Evolutionary conservation across 306 rosid genomes (phyloP).

Genomic region (Argentina anserina): DNA sequence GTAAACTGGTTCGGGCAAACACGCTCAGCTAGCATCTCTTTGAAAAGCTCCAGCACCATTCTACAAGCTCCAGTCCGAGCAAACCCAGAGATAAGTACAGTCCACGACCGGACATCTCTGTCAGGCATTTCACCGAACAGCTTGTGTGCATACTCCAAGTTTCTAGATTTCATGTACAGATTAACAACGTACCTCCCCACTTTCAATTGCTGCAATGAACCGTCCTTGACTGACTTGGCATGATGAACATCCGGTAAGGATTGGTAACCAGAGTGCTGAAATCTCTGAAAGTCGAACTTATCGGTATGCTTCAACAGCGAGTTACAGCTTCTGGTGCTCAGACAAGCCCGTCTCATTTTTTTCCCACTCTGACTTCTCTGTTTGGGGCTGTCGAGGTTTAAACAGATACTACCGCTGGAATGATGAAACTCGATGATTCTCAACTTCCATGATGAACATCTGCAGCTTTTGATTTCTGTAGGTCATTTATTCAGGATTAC

Average conservation of each 20-base stretch:
- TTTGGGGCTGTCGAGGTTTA: background rate
- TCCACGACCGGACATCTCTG: constrained; percentile 60
- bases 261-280: constrained; percentile 30
- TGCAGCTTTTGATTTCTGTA: background rate
- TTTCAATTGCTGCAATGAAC: constrained; percentile 35
- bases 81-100: constrained; percentile 69
- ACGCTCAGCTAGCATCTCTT: constrained; percentile 59
- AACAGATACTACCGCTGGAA: background rate
- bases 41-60: constrained; percentile 47
- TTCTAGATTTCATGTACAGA: constrained; percentile 39
- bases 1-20: constrained; percentile 65
- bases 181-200: constrained; percentile 42
- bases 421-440: too few species aligned
- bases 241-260: constrained; percentile 38
- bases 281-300: constrained; percentile 16
- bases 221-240: constrained; percentile 52
- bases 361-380: background rate
- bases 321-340: constrained; percentile 12
- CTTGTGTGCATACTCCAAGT: constrained; percentile 44
- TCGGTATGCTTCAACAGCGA: constrained; percentile 16
- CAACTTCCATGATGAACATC: background rate
- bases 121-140: constrained; percentile 66
- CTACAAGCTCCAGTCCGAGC: constrained; percentile 43
- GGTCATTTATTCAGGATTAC: background rate
- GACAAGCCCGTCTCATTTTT: constrained; percentile 38